Evolutionary conservation across 495 filamentous ascomycete species (phyloP).

Genomic region (Poronia punctata): DNA sequence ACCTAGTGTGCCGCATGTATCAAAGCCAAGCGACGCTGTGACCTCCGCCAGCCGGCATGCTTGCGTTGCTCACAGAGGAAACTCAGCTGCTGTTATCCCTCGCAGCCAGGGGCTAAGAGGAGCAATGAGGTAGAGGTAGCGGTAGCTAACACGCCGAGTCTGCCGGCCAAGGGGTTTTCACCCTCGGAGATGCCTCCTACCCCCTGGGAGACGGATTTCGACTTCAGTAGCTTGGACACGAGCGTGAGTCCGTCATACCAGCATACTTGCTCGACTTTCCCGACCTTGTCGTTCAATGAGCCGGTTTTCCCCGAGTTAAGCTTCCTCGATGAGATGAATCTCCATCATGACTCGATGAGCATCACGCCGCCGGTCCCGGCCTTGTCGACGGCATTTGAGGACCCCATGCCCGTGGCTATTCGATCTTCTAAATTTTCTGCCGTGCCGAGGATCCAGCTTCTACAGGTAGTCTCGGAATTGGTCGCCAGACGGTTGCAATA

Average conservation of each 20-base stretch:
- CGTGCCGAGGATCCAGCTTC: not conserved
- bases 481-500: constrained; percentile 36
- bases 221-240: too few species aligned
- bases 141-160: not conserved
- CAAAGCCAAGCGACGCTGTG: constrained; percentile 47
- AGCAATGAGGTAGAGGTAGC: not conserved
- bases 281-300: constrained; percentile 5
- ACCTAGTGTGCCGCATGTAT: constrained; percentile 42
- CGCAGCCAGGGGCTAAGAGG: constrained; percentile 4
- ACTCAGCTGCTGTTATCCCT: constrained; percentile 39
- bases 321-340: not conserved
- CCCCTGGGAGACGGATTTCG: constrained; percentile 7
- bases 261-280: not conserved
- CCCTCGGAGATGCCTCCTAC: too few species aligned
- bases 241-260: constrained; percentile 1
- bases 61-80: constrained; percentile 38
- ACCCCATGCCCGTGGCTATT: constrained; percentile 2
- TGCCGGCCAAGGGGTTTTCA: not conserved
- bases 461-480: constrained; percentile 1
- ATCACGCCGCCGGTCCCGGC: not conserved
- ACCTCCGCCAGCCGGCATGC: constrained; percentile 41
- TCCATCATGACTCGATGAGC: not conserved
- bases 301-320: not conserved
- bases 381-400: not conserved
- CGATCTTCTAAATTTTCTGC: not conserved